Base-by-base conservation (phyloP, 1,139 yeast genomes). In the Zygotorulaspora mrakii region DNA sequence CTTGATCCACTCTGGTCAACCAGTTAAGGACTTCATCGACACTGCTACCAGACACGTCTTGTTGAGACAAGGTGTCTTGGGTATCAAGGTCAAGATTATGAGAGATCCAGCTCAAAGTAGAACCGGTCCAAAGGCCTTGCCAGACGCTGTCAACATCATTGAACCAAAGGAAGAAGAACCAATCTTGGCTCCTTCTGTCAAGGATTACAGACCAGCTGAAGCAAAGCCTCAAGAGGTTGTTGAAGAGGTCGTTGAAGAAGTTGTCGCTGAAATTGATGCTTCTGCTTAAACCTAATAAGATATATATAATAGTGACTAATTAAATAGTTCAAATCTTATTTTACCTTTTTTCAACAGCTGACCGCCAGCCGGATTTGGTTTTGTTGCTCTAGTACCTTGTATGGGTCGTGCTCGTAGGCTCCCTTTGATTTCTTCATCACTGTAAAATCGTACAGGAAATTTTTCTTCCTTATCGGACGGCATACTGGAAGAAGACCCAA, bases 1-100 rank as follows among this genome's bases (percentile, higher is more conserved):
- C 95, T 87, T 91, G 94, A 94, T 91, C 80, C 98, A 91, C 94
- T 87, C 96, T 67, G 98, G 98, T 86, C 98, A 91, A 80, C 98
- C 98, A 77, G 94, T 91, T 74, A 82, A 78, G 65, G 98, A 91
- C 70, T 91, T 91, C 82, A 91, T 91, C 71, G 98, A 91, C 76
- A 77, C 82, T 70, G 98, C 98, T 64, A 88, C 95, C 71, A 89
- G 99, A 79, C 98, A 94, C 91, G 98, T 91, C 66, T 80, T 91
- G 72, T 86, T 91, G 80, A 89, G 97, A 83, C 98, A 91, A 79
- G 99, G 99, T 87, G 97, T 91, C 59, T 83, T 91, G 69, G 99
- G 99, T 82, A 84, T 91, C 71, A 91, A 85, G 82, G 97, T 91
- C 67, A 91, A 91, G 83, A 91, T 91, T 70, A 91, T 91, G 99